These are phyloP conservation scores for Pachysandra terminalis DNA, from an alignment of 164 flowering plant genomes.

Conservation along the genomic window DNA sequence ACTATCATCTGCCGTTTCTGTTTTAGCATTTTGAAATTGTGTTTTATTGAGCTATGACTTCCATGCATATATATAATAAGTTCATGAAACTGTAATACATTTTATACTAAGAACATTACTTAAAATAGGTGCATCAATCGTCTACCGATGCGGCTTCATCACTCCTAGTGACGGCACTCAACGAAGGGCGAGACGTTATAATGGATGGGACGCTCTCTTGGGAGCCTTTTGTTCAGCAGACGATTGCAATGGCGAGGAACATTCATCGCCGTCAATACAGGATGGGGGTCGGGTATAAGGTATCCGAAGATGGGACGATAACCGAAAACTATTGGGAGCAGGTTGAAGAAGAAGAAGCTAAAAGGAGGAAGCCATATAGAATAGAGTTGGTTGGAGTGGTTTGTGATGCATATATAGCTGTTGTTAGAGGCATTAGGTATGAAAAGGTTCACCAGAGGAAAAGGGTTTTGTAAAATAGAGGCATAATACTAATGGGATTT, in stretches of 20 bases:
- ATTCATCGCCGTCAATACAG: conserved; percentile 70
- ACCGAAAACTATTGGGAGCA: conserved; percentile 84
- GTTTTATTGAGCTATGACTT: too few relatives aligned
- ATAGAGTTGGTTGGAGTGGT: conserved; percentile 92
- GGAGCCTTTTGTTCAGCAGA: conserved; percentile 85
- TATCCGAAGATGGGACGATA: conserved; percentile 57
- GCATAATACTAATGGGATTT: not conserved
- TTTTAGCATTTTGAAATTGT: too few relatives aligned
- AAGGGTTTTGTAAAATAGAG: too few relatives aligned
- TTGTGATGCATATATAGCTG: conserved; percentile 87
- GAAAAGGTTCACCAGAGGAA: not conserved
- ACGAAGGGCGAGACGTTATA: conserved; percentile 93
- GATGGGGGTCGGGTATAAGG: conserved; percentile 89
- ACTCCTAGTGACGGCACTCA: conserved; percentile 81
- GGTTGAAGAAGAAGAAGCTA: conserved; percentile 33
- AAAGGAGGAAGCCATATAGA: conserved; percentile 63
- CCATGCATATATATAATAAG: too few relatives aligned
- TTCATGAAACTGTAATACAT: too few relatives aligned
- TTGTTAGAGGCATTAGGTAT: conserved; percentile 90
- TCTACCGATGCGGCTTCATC: conserved; percentile 95
- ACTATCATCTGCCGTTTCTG: too few relatives aligned
- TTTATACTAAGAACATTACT: not conserved
- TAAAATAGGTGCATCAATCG: conserved; percentile 80
- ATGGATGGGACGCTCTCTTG: conserved; percentile 93
- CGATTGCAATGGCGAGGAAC: conserved; percentile 80